Conservation (phyloP, 2,329 filamentous ascomycete species). For the Diaporthe humulicola region DNA sequence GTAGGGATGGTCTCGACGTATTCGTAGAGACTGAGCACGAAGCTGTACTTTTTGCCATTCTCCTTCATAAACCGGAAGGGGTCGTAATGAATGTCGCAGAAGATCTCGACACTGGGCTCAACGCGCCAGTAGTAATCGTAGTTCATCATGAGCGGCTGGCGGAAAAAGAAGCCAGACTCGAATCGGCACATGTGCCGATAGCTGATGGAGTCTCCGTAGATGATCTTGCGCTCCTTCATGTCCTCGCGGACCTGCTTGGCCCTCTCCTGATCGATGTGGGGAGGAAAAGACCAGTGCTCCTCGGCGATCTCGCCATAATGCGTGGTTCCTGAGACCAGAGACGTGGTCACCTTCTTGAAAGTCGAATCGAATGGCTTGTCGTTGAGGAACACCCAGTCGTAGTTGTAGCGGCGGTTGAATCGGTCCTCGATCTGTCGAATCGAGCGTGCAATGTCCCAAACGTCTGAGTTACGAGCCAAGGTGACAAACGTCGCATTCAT, state of each 20-base stretch:
- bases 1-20: slow-evolving; percentile 97
- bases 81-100: slow-evolving; percentile 95
- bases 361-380: slow-evolving; percentile 92
- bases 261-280: slow-evolving; percentile 95
- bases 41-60: slow-evolving; percentile 98
- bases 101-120: slow-evolving; percentile 96
- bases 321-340: slow-evolving; percentile 92
- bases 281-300: slow-evolving; percentile 98
- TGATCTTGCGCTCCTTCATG: slow-evolving; percentile 95
- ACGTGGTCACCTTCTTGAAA: slow-evolving; percentile 92
- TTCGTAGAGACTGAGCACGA: slow-evolving; percentile 94
- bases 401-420: slow-evolving; percentile 97
- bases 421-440: slow-evolving; percentile 98
- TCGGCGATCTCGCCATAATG: slow-evolving; percentile 89
- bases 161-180: slow-evolving; percentile 99
- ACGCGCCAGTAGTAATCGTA: slow-evolving; percentile 99
- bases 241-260: slow-evolving; percentile 91
- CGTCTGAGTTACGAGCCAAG: slow-evolving; percentile 89
- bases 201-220: slow-evolving; percentile 96
- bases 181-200: slow-evolving; percentile 99
- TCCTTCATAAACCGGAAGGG: slow-evolving; percentile 98
- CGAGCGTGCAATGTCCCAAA: slow-evolving; percentile 97
- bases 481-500: slow-evolving; percentile 99
- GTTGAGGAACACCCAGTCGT: slow-evolving; percentile 99
- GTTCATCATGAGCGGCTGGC: slow-evolving; percentile 90